A percentile compares a stretch with the other conserved stretches of the same genome.
Conservation (phyloP, 2,329 filamentous ascomycete species). For the Venturia asperata region DNA sequence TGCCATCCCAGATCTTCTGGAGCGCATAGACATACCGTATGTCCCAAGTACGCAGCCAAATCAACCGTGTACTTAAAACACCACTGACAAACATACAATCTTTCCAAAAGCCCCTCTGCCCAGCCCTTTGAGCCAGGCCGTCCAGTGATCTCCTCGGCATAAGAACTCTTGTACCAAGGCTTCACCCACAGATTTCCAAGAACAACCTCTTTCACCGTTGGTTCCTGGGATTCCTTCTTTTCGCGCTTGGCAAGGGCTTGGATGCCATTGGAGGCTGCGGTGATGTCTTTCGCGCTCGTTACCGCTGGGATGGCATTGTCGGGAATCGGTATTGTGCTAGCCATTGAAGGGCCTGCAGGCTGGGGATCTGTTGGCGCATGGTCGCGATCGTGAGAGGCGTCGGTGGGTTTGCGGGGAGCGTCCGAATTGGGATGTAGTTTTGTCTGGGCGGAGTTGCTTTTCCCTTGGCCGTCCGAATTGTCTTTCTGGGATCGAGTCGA, state of each 20-base stretch:
- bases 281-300: neutral
- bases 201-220: slow-evolving; percentile 77
- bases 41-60: slow-evolving; percentile 41
- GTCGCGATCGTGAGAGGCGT: neutral
- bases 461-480: neutral
- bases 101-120: slow-evolving; percentile 27
- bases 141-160: slow-evolving; percentile 57
- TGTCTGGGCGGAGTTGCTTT: neutral
- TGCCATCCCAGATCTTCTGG: neutral
- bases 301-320: neutral
- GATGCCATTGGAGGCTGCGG: neutral
- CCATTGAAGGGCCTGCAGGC: neutral
- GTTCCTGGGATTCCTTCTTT: slow-evolving; percentile 17
- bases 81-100: slow-evolving; percentile 79
- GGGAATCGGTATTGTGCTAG: neutral
- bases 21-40: slow-evolving; percentile 33
- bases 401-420: neutral
- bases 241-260: slow-evolving; percentile 1
- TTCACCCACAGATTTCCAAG: slow-evolving; percentile 77
- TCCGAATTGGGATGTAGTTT: neutral
- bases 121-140: slow-evolving; percentile 25
- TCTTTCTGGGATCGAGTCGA: neutral
- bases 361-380: neutral
- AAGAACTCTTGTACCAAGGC: slow-evolving; percentile 91
- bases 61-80: slow-evolving; percentile 87